A percentile compares a stretch with the other conserved stretches of the same genome.
Evolutionary conservation across 2,329 filamentous ascomycete genomes (phyloP).

Genomic region (Cytospora leucostoma): DNA sequence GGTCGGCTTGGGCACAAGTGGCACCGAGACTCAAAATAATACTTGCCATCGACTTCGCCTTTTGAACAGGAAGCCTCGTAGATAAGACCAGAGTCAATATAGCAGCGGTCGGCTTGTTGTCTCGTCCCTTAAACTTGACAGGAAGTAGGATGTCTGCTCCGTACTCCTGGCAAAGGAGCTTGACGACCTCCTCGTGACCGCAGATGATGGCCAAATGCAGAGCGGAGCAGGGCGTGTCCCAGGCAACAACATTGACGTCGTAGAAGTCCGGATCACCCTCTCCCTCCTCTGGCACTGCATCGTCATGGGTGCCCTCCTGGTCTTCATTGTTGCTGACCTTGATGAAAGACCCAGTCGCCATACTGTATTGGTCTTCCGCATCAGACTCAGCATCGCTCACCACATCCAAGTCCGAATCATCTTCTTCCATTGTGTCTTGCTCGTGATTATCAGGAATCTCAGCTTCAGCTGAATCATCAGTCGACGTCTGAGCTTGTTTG

Average conservation of each 20-base stretch:
- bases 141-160: slow-evolving; percentile 77
- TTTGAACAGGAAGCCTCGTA: slow-evolving; percentile 61
- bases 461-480: slow-evolving; percentile 32
- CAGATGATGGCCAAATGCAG: slow-evolving; percentile 77
- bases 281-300: slow-evolving; percentile 56
- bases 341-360: slow-evolving; percentile 73
- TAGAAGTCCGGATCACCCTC: slow-evolving; percentile 76
- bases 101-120: slow-evolving; percentile 55
- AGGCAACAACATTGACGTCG: slow-evolving; percentile 75
- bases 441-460: slow-evolving; percentile 32
- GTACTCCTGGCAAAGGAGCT: slow-evolving; percentile 67
- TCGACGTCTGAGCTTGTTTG: slow-evolving; percentile 53
- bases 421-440: slow-evolving; percentile 38
- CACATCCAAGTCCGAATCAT: slow-evolving; percentile 48
- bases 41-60: slow-evolving; percentile 65
- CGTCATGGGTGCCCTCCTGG: slow-evolving; percentile 32
- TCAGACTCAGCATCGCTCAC: slow-evolving; percentile 47
- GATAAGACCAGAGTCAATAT: slow-evolving; percentile 73
- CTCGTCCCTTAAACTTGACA: slow-evolving; percentile 61
- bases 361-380: slow-evolving; percentile 54
- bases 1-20: slow-evolving; percentile 71
- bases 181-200: slow-evolving; percentile 69
- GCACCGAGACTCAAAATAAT: slow-evolving; percentile 70
- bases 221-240: slow-evolving; percentile 74
- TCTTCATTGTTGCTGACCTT: slow-evolving; percentile 57